These are phyloP conservation scores for Saksenaea vasiformis DNA, from an alignment of 371 early-diverging fungal species.

Conservation along the genomic window DNA sequence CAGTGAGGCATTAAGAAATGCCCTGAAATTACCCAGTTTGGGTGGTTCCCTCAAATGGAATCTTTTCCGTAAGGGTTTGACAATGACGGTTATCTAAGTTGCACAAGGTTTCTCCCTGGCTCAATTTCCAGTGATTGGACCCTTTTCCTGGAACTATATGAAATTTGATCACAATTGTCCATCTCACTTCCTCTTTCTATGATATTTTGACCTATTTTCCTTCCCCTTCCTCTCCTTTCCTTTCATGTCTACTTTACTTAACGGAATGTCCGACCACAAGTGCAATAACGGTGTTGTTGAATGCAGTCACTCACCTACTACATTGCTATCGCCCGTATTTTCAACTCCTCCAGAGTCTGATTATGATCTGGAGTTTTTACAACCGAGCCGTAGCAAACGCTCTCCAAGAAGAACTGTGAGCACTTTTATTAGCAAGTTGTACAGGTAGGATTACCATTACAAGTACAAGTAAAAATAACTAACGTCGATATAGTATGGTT, in stretches of 20 bases:
- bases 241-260: neutral
- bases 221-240: neutral
- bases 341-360: neutral
- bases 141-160: neutral
- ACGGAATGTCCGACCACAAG: neutral
- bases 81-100: conserved; percentile 4
- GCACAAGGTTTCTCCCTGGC: conserved; percentile 3
- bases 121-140: neutral
- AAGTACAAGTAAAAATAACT: neutral
- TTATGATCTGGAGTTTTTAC: neutral
- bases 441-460: conserved; percentile 15
- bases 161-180: neutral
- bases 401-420: conserved; percentile 19
- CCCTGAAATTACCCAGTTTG: neutral
- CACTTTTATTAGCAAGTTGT: conserved; percentile 30
- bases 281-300: neutral
- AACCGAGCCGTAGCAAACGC: neutral
- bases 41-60: neutral
- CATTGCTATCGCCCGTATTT: neutral
- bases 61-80: neutral
- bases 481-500: conserved; percentile 62
- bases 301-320: neutral
- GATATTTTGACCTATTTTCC: too few species aligned
- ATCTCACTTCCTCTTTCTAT: neutral
- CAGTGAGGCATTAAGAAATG: neutral